Evolutionary conservation across 768 basidiomycete species (phyloP).

Genomic region (Tylopilus rubrobrunneus): DNA sequence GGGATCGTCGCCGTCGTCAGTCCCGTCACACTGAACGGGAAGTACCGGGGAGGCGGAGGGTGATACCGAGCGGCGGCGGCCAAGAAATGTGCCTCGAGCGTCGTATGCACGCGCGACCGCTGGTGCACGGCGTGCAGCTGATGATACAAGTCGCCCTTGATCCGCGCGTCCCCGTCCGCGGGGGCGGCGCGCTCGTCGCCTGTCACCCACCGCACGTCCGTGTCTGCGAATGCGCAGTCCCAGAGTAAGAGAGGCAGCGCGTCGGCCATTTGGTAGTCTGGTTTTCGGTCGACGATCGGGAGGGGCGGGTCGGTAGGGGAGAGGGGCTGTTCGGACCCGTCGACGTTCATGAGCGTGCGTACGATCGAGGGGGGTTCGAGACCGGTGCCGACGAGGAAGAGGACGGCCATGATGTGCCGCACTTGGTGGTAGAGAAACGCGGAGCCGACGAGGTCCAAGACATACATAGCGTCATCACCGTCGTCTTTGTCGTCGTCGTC

Average conservation of each 20-base stretch:
- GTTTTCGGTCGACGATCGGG: conserved; percentile 65
- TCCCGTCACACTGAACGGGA: conserved; percentile 34
- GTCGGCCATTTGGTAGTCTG: conserved; percentile 92
- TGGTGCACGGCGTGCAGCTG: conserved; percentile 52
- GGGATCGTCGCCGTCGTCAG: conserved; percentile 19
- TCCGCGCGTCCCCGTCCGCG: conserved; percentile 14
- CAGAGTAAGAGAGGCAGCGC: conserved; percentile 88
- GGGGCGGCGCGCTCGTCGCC: conserved; percentile 33
- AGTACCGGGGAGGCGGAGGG: conserved; percentile 34
- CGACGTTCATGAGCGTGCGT: conserved; percentile 68
- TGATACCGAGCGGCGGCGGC: conserved; percentile 53
- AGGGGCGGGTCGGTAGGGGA: conserved; percentile 26
- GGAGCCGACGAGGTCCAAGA: conserved; percentile 80
- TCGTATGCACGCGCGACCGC: conserved; percentile 60
- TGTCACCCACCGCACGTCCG: conserved; percentile 70
- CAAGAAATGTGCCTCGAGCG: conserved; percentile 65
- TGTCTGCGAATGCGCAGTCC: conserved; percentile 74
- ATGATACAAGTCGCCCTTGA: conserved; percentile 42
- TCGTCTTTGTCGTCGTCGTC: background rate
- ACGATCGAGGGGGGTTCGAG: conserved; percentile 74
- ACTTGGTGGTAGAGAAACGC: conserved; percentile 97
- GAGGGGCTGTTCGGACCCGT: conserved; percentile 22
- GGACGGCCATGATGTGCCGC: conserved; percentile 86
- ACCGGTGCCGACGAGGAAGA: conserved; percentile 83
- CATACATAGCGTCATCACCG: conserved; percentile 43